Evolutionary conservation across 345 rosid genomes (phyloP).

Genomic region (Dipteronia sinensis): DNA sequence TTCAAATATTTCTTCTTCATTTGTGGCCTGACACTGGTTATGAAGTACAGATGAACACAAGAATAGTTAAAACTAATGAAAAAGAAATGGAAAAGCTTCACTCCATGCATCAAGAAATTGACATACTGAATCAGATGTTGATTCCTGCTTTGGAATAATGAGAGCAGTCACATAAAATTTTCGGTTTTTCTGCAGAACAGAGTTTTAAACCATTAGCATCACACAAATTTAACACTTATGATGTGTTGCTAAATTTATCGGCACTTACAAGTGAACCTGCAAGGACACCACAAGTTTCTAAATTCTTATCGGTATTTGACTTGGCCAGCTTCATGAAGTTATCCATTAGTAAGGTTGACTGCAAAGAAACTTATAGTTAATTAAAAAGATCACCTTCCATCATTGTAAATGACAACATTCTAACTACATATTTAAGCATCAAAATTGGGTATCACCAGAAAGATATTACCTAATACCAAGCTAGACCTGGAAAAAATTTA

Average conservation of each 20-base stretch:
- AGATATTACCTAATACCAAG: neutral
- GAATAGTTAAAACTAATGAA: neutral
- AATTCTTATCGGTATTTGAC: constrained; percentile 75
- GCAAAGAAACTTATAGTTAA: constrained; percentile 34
- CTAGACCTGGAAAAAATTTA: neutral
- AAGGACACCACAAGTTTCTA: constrained; percentile 98
- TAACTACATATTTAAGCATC: neutral
- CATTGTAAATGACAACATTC: neutral
- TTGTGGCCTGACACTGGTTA: constrained; percentile 86
- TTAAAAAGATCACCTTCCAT: constrained; percentile 7
- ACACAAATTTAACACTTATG: constrained; percentile 4
- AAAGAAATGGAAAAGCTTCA: constrained; percentile 9
- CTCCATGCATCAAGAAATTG: constrained; percentile 14
- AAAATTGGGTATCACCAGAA: neutral
- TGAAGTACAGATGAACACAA: constrained; percentile 11
- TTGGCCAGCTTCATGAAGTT: constrained; percentile 93
- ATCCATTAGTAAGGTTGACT: constrained; percentile 94
- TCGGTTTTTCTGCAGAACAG: constrained; percentile 72
- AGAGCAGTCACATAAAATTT: constrained; percentile 86
- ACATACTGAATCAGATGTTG: constrained; percentile 88
- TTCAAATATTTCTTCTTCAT: constrained; percentile 98
- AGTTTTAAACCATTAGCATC: constrained; percentile 27
- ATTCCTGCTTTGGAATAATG: constrained; percentile 96
- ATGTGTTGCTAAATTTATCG: constrained; percentile 14
- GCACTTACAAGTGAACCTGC: constrained; percentile 92